Evolutionary conservation across 306 rosid genomes (phyloP).

Genomic region (Citrullus amarus): DNA sequence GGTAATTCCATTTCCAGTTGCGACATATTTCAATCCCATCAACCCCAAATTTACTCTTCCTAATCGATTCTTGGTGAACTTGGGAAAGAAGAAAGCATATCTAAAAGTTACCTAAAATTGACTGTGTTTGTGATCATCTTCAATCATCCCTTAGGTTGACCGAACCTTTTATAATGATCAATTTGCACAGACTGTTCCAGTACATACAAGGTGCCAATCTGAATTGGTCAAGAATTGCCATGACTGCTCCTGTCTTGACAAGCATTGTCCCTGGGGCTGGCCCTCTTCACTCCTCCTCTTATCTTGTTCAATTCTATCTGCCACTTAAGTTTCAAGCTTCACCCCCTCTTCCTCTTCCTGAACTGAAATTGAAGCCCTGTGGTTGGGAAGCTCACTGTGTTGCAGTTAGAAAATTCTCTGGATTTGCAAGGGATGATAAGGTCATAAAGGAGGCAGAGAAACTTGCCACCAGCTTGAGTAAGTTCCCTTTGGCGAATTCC

Average conservation of each 20-base stretch:
- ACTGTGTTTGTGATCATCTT: background rate
- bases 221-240: conserved; percentile 59
- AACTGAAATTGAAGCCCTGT: conserved; percentile 37
- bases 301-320: conserved; percentile 44
- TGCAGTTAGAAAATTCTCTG: conserved; percentile 61
- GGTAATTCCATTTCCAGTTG: conserved; percentile 17
- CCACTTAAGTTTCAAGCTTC: conserved; percentile 47
- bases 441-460: conserved; percentile 59
- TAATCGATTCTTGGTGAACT: background rate
- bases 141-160: background rate
- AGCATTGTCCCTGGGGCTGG: conserved; percentile 50
- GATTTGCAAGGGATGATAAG: conserved; percentile 51
- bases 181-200: conserved; percentile 54
- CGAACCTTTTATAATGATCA: background rate
- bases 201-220: conserved; percentile 74
- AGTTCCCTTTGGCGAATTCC: conserved; percentile 49
- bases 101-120: background rate
- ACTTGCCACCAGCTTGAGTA: conserved; percentile 47
- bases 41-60: background rate
- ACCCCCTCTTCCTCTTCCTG: conserved; percentile 67
- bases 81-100: background rate
- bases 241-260: conserved; percentile 63
- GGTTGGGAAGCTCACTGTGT: conserved; percentile 34
- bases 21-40: background rate
- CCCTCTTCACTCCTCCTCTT: conserved; percentile 56